These are phyloP conservation scores for Terfezia claveryi DNA, from an alignment of 495 filamentous ascomycete species.

Conservation along the genomic window DNA sequence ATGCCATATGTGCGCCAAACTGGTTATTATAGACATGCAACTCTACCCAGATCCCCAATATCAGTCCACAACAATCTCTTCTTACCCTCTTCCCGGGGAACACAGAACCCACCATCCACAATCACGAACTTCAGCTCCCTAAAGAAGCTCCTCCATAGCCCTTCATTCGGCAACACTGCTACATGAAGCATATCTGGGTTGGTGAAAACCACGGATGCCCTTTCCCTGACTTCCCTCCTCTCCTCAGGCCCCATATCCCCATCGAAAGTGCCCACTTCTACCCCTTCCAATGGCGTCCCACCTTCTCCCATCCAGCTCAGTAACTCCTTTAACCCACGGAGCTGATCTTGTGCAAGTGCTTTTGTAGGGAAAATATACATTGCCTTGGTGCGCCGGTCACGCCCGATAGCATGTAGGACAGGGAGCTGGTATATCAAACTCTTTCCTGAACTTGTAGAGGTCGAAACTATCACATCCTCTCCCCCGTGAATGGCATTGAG, in stretches of 20 bases:
- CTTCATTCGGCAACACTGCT: constrained; percentile 80
- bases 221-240: constrained; percentile 59
- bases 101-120: constrained; percentile 25
- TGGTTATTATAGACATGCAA: constrained; percentile 92
- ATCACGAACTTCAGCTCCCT: constrained; percentile 81
- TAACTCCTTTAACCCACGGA: constrained; percentile 66
- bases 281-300: constrained; percentile 35
- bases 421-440: constrained; percentile 92
- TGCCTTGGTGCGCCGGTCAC: constrained; percentile 51
- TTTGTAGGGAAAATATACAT: constrained; percentile 99
- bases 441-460: constrained; percentile 90
- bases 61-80: no score
- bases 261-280: constrained; percentile 81
- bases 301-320: constrained; percentile 43
- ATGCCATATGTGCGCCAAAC: constrained; percentile 81
- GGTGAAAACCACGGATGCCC: constrained; percentile 86
- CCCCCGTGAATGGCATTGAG: constrained; percentile 76
- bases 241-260: constrained; percentile 75
- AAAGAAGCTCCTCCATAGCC: constrained; percentile 69
- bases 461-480: constrained; percentile 75
- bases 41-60: constrained; percentile 24
- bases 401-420: constrained; percentile 70
- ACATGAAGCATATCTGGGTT: constrained; percentile 98
- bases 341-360: constrained; percentile 87
- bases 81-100: no score